Conservation (phyloP, 306 rosid genomes). For the Corylus avellana region DNA sequence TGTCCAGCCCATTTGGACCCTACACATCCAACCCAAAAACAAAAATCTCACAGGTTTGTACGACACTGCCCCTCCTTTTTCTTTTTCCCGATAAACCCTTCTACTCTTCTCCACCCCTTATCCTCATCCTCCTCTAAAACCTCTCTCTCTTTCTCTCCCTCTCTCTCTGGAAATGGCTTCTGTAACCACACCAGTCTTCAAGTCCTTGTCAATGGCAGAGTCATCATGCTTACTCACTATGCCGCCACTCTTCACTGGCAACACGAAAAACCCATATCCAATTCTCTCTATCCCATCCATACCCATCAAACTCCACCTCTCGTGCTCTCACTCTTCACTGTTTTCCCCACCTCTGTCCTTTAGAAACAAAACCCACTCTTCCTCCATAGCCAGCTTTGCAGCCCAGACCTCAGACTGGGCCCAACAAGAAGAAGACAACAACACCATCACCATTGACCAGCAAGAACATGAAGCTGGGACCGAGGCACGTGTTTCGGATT, state of each 20-base stretch:
- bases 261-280: conserved; percentile 35
- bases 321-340: conserved; percentile 36
- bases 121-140: conserved; percentile 45
- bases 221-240: conserved; percentile 55
- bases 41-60: neutral
- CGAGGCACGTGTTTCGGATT: conserved; percentile 38
- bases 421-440: conserved; percentile 57
- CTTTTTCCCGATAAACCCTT: conserved; percentile 10
- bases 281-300: conserved; percentile 42
- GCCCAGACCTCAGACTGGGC: conserved; percentile 86
- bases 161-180: conserved; percentile 39
- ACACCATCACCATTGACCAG: conserved; percentile 38
- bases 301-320: conserved; percentile 45
- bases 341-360: conserved; percentile 37
- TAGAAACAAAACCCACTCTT: conserved; percentile 33
- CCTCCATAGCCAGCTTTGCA: conserved; percentile 52
- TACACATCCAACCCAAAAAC: neutral
- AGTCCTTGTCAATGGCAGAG: conserved; percentile 55
- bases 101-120: conserved; percentile 34
- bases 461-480: conserved; percentile 35
- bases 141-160: conserved; percentile 9
- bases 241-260: conserved; percentile 49
- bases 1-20: neutral
- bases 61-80: neutral
- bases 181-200: conserved; percentile 43